Evolutionary conservation across 225 moss, liverwort and hornwort genomes (phyloP).

Genomic region (Climacium dendroides): DNA sequence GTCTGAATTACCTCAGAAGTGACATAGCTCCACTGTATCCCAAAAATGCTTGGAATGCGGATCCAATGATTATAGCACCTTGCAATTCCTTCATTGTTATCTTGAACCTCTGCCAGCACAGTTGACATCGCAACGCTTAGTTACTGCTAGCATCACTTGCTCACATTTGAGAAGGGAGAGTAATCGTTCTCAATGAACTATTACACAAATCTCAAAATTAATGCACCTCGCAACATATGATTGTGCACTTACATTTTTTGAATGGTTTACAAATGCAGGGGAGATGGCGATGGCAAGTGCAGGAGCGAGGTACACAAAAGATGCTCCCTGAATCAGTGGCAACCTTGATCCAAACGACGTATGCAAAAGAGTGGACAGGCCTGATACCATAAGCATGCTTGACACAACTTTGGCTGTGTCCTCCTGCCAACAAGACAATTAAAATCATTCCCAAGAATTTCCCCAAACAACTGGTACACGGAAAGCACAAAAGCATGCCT

Average conservation of each 20-base stretch:
- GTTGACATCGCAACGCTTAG: neutral
- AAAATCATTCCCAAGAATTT: neutral
- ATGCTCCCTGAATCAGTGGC: slow-evolving; percentile 84
- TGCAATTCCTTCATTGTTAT: slow-evolving; percentile 81
- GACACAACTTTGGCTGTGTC: slow-evolving; percentile 88
- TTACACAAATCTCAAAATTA: neutral
- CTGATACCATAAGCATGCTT: slow-evolving; percentile 82
- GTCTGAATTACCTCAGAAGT: slow-evolving; percentile 45
- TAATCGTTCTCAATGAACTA: neutral
- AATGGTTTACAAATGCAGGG: slow-evolving; percentile 20
- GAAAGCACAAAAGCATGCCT: neutral
- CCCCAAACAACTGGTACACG: neutral
- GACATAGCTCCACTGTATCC: slow-evolving; percentile 83
- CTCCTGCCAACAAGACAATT: slow-evolving; percentile 24
- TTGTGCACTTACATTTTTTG: slow-evolving; percentile 18
- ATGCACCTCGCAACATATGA: neutral
- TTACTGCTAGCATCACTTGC: neutral
- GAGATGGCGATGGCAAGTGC: slow-evolving; percentile 73
- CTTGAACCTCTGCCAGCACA: slow-evolving; percentile 67
- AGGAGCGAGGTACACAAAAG: slow-evolving; percentile 79
- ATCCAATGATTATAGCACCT: slow-evolving; percentile 79
- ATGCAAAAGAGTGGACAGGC: slow-evolving; percentile 77
- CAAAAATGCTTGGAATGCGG: slow-evolving; percentile 57
- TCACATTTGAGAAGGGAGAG: neutral
- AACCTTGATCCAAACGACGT: slow-evolving; percentile 75